Evolutionary conservation across 1,284 basidiomycete genomes (phyloP).

Genomic region (Clitocybe nebularis): DNA sequence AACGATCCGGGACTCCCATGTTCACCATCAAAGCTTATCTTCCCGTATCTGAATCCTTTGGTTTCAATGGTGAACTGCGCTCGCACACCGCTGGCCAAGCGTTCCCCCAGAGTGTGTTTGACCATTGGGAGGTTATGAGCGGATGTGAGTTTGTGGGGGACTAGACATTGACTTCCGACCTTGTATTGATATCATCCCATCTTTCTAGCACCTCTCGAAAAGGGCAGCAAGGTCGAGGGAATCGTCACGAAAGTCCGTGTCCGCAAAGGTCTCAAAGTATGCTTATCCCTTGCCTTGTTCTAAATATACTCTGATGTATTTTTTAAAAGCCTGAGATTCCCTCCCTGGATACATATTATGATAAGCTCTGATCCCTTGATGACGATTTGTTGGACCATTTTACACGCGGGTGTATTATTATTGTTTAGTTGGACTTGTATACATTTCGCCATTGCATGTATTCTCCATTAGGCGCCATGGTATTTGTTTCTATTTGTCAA

Average conservation of each 20-base stretch:
- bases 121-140: constrained; percentile 86
- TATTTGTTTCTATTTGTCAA: constrained; percentile 4
- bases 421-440: no score
- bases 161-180: constrained; percentile 6
- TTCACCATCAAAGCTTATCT: constrained; percentile 99
- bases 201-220: constrained; percentile 66
- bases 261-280: constrained; percentile 91
- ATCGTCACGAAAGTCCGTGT: constrained; percentile 81
- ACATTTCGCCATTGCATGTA: no score
- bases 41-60: constrained; percentile 97
- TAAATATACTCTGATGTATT: constrained; percentile 11
- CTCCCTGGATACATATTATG: constrained; percentile 84
- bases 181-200: constrained; percentile 13
- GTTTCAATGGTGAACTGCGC: constrained; percentile 97
- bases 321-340: constrained; percentile 74
- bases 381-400: no score
- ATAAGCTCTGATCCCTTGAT: no score
- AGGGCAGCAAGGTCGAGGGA: constrained; percentile 88
- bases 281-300: constrained; percentile 12
- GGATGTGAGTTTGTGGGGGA: constrained; percentile 79
- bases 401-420: no score
- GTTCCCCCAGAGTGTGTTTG: constrained; percentile 96
- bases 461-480: constrained; percentile 23
- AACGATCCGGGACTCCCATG: constrained; percentile 97
- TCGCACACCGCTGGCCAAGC: constrained; percentile 94